phyloP scores from a whole-genome alignment of 345 rosid genomes.

The Ceriops tagal region DNA sequence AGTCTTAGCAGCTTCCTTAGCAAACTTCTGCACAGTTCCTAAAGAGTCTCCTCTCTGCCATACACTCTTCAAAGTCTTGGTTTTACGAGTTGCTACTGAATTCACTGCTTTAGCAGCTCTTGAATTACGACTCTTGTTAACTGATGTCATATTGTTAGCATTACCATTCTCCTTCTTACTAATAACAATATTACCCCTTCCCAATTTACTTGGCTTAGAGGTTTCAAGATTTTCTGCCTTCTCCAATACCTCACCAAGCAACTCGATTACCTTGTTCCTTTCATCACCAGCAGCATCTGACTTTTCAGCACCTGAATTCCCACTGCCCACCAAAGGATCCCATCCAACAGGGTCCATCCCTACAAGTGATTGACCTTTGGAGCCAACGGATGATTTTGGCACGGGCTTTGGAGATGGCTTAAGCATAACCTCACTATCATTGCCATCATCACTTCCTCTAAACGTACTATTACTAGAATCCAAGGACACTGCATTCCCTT shows the following conservation, averaged over 20 bases:
- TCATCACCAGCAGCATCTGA: constrained; percentile 40
- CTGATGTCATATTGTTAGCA: constrained; percentile 29
- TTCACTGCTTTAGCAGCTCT: constrained; percentile 28
- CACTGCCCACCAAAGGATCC: constrained; percentile 26
- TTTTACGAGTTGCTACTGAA: constrained; percentile 35
- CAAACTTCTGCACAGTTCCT: constrained; percentile 55
- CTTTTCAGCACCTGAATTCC: constrained; percentile 22
- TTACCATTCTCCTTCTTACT: constrained; percentile 30
- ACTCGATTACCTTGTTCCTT: constrained; percentile 69
- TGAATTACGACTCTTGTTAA: constrained; percentile 29
- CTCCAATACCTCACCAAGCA: constrained; percentile 86
- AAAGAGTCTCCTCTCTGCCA: constrained; percentile 93
- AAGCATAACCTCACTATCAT: constrained; percentile 52
- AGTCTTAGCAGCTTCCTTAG: constrained; percentile 49
- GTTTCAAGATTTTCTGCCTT: constrained; percentile 80
- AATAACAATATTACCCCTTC: constrained; percentile 1
- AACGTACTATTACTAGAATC: constrained; percentile 37
- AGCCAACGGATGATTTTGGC: constrained; percentile 40
- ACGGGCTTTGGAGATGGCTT: constrained; percentile 83
- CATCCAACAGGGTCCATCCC: constrained; percentile 36
- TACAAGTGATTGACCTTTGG: constrained; percentile 30
- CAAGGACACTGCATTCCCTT: constrained; percentile 47
- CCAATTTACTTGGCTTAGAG: constrained; percentile 23
- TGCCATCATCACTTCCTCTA: constrained; percentile 36
- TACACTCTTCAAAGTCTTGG: constrained; percentile 82